Base-by-base conservation (phyloP, 2,329 filamentous ascomycete species). In the Helminthosporium solani region DNA sequence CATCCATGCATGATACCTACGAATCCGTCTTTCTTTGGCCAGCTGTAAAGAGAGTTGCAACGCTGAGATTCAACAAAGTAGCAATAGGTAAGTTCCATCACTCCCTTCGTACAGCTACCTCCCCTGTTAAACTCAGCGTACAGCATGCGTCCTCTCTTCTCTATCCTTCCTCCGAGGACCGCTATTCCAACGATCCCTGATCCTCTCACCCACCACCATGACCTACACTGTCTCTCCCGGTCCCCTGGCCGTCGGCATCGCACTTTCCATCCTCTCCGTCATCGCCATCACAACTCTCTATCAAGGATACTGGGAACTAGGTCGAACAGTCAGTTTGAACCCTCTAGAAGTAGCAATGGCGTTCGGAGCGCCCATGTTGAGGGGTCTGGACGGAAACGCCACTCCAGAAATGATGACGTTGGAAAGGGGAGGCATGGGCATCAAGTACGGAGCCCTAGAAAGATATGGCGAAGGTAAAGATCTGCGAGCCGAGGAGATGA, bases 271-370 rank as follows among this genome's bases (percentile, higher is more conserved):
- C 6, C 20, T 40, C 4, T 50, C 52, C 31, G 49, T 61, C 19
- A 28, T 49, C 3, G 53, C 53, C 6, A 49, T 61, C 1, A 14
- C 61, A 1, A 55, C 61, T 1, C 43, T 62, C 7, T 66, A 61
- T 34, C 25, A 46, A 27, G 59, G 59, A 11, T 67, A 58, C 52
- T 67, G 62, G 63, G 51, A 58, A 3, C 51, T 69, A 2, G 65
- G 64, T 1, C 47, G 65, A 1, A 36, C 45, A 2, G 54, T 64
- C 11, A 63, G 56, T 27, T 37, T 69, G 37, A 63, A 63, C 48
- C 65, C 64, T 6, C 46, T 69, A 3, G 66, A 69, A 44, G 48
- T 65, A 16, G 64, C 62, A 7, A 50, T 56, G 16, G 65, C 65
- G 3, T 70, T 68, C 48, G 61, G 61, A 8, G 58, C 60, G 3